Evolutionary conservation across 306 rosid genomes (phyloP).

Genomic region (Prinsepia uniflora): DNA sequence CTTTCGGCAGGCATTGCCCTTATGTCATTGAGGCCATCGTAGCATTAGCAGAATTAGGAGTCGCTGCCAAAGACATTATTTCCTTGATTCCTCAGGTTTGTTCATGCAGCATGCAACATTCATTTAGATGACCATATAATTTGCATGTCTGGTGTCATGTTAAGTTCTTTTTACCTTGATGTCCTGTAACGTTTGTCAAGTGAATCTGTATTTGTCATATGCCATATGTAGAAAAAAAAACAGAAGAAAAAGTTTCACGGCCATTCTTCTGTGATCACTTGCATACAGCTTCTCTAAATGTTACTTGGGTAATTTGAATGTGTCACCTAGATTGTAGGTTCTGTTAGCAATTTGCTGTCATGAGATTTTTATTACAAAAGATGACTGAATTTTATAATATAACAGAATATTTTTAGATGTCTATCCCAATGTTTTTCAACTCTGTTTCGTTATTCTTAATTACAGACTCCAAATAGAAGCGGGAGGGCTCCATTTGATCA

Average conservation of each 20-base stretch:
- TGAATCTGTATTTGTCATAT: slow-evolving; percentile 2
- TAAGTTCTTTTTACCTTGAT: slow-evolving; percentile 4
- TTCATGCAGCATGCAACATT: slow-evolving; percentile 18
- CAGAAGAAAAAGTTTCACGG: not conserved
- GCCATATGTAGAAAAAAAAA: not conserved
- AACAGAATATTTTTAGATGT: not conserved
- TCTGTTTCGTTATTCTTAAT: slow-evolving; percentile 25
- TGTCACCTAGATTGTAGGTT: not conserved
- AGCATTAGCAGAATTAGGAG: slow-evolving; percentile 87
- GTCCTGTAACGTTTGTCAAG: not conserved
- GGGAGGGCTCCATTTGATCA: slow-evolving; percentile 81
- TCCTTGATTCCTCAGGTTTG: slow-evolving; percentile 93
- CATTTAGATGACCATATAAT: slow-evolving; percentile 9
- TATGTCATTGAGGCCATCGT: slow-evolving; percentile 72
- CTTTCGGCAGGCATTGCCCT: slow-evolving; percentile 75
- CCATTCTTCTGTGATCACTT: not conserved
- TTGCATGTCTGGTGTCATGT: not conserved
- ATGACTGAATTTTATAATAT: not conserved
- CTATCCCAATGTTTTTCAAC: not conserved
- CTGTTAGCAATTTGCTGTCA: not conserved
- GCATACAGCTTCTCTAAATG: not conserved
- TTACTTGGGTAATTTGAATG: not conserved
- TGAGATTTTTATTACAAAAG: not conserved
- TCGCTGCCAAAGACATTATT: slow-evolving; percentile 71
- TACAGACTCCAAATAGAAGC: slow-evolving; percentile 75